A percentile compares a stretch with the other conserved stretches of the same genome.
These are phyloP conservation scores for Phytophthora pseudosyringae DNA, from an alignment of 352 stramenopile genomes.

Conservation along the genomic window DNA sequence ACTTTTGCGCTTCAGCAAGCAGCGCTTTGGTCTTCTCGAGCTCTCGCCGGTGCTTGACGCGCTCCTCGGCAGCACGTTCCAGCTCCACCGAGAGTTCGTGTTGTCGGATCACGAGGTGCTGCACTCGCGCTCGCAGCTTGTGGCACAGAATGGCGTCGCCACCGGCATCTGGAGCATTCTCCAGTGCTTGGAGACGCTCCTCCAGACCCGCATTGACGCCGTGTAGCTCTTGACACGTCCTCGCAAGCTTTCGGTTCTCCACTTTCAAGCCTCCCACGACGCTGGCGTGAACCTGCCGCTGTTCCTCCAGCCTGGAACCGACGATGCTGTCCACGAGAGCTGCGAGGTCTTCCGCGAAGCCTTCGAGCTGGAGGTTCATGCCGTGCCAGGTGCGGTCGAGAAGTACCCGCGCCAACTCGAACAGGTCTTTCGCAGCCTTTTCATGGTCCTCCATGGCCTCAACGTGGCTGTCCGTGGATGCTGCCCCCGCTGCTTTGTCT, in stretches of 20 bases:
- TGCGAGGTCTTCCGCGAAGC: conserved; percentile 39
- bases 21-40: conserved; percentile 39
- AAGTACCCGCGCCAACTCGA: conserved; percentile 36
- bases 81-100: conserved; percentile 34
- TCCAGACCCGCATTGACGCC: conserved; percentile 29
- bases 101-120: conserved; percentile 30
- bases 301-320: conserved; percentile 45
- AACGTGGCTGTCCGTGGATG: conserved; percentile 48
- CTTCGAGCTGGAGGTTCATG: conserved; percentile 38
- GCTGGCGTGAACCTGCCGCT: conserved; percentile 35
- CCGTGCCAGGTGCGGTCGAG: conserved; percentile 25
- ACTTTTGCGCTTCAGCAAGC: conserved; percentile 43
- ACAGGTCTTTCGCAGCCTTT: conserved; percentile 47
- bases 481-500: conserved; percentile 18
- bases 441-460: conserved; percentile 67
- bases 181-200: conserved; percentile 43
- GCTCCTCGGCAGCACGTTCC: conserved; percentile 37
- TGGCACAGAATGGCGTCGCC: conserved; percentile 61
- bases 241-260: conserved; percentile 43
- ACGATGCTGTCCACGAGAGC: conserved; percentile 39
- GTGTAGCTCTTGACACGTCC: conserved; percentile 25
- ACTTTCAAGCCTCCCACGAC: conserved; percentile 34
- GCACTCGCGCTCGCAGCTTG: conserved; percentile 49
- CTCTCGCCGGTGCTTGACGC: conserved; percentile 46
- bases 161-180: conserved; percentile 40